Evolutionary conservation across 257 asterid genomes (phyloP).

Genomic region (Gynochthodes officinalis): DNA sequence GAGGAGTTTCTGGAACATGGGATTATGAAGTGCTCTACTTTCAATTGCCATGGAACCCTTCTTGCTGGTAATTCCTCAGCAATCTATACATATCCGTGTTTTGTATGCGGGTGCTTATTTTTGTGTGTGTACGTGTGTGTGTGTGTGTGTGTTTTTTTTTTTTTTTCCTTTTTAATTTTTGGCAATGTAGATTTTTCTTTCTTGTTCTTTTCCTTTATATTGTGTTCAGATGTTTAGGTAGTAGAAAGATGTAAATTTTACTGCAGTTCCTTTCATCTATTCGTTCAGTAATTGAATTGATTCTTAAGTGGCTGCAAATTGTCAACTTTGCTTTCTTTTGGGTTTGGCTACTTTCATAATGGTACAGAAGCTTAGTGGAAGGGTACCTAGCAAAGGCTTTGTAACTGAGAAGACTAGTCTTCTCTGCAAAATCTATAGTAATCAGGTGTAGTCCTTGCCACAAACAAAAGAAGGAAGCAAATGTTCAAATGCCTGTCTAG

Average conservation of each 20-base stretch:
- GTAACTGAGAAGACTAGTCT: no score
- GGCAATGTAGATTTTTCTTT: background rate
- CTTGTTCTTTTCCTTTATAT: background rate
- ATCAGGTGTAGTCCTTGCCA: background rate
- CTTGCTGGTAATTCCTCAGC: constrained; percentile 64
- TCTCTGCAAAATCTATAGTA: background rate
- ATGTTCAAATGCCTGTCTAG: background rate
- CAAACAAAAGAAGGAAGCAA: background rate
- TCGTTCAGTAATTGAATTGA: background rate
- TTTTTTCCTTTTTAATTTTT: background rate
- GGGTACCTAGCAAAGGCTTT: background rate
- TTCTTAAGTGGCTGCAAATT: no score
- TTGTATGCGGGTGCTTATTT: no score
- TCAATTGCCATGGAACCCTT: constrained; percentile 92
- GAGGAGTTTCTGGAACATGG: constrained; percentile 92
- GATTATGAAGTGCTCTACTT: constrained; percentile 69
- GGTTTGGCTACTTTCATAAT: no score
- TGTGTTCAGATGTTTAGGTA: background rate
- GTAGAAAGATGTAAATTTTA: background rate
- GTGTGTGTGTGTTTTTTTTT: background rate
- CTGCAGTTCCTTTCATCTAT: no score
- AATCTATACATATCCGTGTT: background rate
- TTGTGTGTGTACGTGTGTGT: no score
- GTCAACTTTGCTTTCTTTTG: background rate
- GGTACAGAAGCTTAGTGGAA: background rate